Base-by-base conservation (phyloP, 805 yeast genomes). In the Lipomyces yamanashiensis region DNA sequence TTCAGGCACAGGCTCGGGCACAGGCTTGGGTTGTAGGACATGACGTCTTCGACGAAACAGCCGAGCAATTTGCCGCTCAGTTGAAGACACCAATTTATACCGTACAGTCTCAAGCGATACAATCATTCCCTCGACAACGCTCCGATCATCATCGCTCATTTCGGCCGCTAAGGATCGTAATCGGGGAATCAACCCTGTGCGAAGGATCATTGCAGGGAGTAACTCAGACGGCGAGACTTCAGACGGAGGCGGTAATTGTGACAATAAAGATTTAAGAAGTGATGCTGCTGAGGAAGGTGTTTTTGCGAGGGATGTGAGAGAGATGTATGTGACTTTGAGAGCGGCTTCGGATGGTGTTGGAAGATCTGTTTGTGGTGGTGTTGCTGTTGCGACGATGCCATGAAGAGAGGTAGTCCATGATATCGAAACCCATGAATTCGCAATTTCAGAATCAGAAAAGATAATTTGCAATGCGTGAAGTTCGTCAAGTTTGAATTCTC, bases 321-420 rank as follows among this genome's bases (percentile, higher is more conserved):
- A 61, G 19, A 64, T 23, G 36, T 54, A 62, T n/a, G 59, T 55
- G 23, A 61, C 33, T 49, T 62, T 61, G 7, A 64, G 41, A 7
- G 63, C 66, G 5, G 44, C 37, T 39, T 64, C 68, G 13, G 68
- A 49, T 21, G 65, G 55, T 37, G 67, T 45, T 28, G 60, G 53
- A 1, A 17, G 13, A 3, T 17, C 43, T 8, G 50, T 17, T 9
- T 45, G 10, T 12, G 48, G 21, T 15, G 47, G 12, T 9, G 33
- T 19, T 7, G 58, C 58, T 2, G 59, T 17, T 2, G 60, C 54
- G 44, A 48, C 63, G 12, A 55, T 55, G 12, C 13, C 5, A n/a
- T 47, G 49, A 15, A 63, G 61, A 2, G 45, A 37, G 13, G 17
- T 33, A 7, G 59, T 39, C 64, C 63, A 63, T 15, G 50, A 34